Base-by-base conservation (phyloP, 345 rosid genomes). In the Conringia planisiliqua region DNA sequence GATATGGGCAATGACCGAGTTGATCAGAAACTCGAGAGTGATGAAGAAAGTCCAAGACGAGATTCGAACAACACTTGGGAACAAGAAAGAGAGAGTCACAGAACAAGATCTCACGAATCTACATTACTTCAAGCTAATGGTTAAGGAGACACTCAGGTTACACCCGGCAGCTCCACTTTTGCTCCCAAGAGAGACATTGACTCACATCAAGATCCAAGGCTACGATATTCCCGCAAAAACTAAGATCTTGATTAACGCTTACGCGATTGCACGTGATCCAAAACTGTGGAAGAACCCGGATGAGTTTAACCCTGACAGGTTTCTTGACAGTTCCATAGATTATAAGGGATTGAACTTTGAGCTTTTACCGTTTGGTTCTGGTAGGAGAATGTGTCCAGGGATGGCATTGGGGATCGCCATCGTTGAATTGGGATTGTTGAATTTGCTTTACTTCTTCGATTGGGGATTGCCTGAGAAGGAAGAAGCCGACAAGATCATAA, bases 111-210 rank as follows among this genome's bases (percentile, higher is more conserved):
- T 83, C 0, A 78, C 71, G 17, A 20, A 84, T 0, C 80, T 84
- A 17, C 44, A 76, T 5, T 86, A 80, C 69, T 68, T 80, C 4
- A 85, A 86, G 67, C 57, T 77, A 62, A 30, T 83, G n/a, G 74
- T 85, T 2, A 86, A 86, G 44, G 93, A 86, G 79, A 79, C 80
- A 12, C 42, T 82, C 10, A 81, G 93, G 44, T 46, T 88, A 73
- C 89, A 82, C 16, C 93, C 89, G 43, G 78, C 88, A 10, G 80
- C 32, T 2, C 84, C 89, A 5, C 52, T 86, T 6, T 69, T 86
- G 48, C 14, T 83, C 0, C 54, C 89, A 26, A 82, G 90, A 73
- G 79, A 85, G 68, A n/a, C 85, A n/a, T 14, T 80, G 26, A 56
- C 82, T 2, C 67, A 50, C 3, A 64, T 74, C 47, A 71, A 77